Evolutionary conservation across 73 alveolate species (phyloP).

Genomic region (Breviolum minutum): DNA sequence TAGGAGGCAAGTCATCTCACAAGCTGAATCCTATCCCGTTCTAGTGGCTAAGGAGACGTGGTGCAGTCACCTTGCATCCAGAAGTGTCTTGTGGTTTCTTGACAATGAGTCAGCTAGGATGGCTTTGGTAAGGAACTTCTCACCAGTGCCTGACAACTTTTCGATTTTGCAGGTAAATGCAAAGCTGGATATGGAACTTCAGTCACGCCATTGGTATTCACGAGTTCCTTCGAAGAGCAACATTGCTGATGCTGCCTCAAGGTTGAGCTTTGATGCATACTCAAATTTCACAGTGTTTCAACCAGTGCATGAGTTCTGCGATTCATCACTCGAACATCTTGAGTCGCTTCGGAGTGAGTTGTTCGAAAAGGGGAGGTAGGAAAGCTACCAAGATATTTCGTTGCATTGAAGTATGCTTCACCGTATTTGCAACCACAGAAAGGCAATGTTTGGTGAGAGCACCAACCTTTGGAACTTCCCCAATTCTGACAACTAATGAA

Average conservation of each 20-base stretch:
- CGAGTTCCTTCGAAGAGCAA: background rate
- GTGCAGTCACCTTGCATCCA: background rate
- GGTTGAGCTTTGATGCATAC: background rate
- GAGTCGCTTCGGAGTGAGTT: too few species aligned
- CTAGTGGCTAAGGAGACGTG: background rate
- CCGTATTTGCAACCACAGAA: too few species aligned
- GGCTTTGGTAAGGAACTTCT: too few species aligned
- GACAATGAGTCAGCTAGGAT: too few species aligned
- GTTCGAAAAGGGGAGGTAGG: background rate
- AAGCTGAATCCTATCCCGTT: background rate
- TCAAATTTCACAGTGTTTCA: background rate
- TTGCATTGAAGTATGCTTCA: too few species aligned
- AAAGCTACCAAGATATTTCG: too few species aligned
- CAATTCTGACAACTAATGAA: too few species aligned
- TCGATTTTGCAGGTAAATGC: too few species aligned
- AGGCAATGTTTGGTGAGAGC: too few species aligned
- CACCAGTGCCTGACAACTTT: too few species aligned
- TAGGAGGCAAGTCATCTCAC: too few species aligned
- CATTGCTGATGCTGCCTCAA: background rate
- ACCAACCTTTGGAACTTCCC: too few species aligned
- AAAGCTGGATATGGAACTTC: background rate
- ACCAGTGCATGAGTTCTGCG: background rate
- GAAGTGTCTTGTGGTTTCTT: background rate
- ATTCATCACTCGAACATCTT: background rate
- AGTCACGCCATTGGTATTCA: background rate